A percentile compares a stretch with the other conserved stretches of the same genome.
These are phyloP conservation scores for Herpetomonas tarakana DNA, from an alignment of 208 protist species.

Conservation along the genomic window DNA sequence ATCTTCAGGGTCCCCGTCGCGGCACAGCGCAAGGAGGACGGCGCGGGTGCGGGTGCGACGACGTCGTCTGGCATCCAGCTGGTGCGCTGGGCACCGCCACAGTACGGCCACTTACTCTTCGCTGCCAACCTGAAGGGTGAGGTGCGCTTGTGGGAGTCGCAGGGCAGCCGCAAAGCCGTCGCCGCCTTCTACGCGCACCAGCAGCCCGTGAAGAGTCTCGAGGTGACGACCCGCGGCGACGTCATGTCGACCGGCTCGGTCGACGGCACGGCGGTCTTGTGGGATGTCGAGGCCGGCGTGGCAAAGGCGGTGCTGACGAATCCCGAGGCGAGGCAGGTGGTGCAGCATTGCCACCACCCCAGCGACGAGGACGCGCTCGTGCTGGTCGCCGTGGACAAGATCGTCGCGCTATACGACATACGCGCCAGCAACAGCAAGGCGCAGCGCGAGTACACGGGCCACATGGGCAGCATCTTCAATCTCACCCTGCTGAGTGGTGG, in stretches of 20 bases:
- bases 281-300: constrained; percentile 94
- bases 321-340: constrained; percentile 45
- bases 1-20: constrained; percentile 24
- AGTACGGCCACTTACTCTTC: constrained; percentile 93
- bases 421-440: constrained; percentile 48
- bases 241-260: constrained; percentile 91
- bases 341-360: constrained; percentile 78
- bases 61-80: constrained; percentile 80
- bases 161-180: constrained; percentile 51
- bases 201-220: constrained; percentile 89
- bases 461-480: constrained; percentile 96
- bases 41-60: constrained; percentile 2
- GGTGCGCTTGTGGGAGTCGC: constrained; percentile 92
- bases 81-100: constrained; percentile 91
- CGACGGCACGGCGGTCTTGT: constrained; percentile 86
- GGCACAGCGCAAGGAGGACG: background rate
- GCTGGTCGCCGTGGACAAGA: constrained; percentile 56
- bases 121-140: constrained; percentile 85
- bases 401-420: constrained; percentile 88
- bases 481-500: constrained; percentile 93
- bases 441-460: constrained; percentile 94
- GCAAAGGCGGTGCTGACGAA: constrained; percentile 70
- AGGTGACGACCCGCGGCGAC: constrained; percentile 80
- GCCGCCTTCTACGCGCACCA: constrained; percentile 93
- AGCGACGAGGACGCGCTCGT: constrained; percentile 45